Conservation (phyloP, 163 green algal species). For the Volvox carteri region DNA sequence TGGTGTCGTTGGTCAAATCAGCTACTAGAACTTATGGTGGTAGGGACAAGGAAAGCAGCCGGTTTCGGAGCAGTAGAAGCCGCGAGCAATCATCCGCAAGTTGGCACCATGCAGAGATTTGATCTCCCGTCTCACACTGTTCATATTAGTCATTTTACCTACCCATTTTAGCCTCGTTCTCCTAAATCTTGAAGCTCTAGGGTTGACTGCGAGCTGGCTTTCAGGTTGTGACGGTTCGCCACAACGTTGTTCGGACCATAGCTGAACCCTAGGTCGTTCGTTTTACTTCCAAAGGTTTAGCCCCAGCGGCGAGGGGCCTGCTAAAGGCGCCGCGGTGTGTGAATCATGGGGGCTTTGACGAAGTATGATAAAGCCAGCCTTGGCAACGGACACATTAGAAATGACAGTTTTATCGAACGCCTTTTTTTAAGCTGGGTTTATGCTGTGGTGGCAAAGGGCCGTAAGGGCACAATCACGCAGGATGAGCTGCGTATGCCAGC, state of each 20-base stretch:
- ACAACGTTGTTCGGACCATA: neutral
- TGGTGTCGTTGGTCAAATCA: no score
- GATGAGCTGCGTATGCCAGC: conserved; percentile 67
- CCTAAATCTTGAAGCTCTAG: no score
- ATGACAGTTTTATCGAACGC: conserved; percentile 62
- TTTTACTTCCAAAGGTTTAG: no score
- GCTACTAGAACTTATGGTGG: no score
- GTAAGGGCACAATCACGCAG: conserved; percentile 55
- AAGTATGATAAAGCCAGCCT: conserved; percentile 68
- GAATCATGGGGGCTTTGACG: conserved; percentile 43
- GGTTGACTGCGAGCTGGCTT: neutral
- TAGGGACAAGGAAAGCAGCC: neutral
- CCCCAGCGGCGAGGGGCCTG: conserved; percentile 34
- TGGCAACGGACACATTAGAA: conserved; percentile 51
- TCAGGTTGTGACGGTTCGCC: neutral
- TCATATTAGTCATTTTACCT: no score
- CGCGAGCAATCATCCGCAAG: neutral
- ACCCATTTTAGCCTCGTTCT: no score
- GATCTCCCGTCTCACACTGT: no score
- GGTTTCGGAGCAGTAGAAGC: neutral
- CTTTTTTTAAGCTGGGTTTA: conserved; percentile 69
- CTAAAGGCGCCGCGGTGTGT: neutral
- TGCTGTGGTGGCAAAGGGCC: conserved; percentile 53
- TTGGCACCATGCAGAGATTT: no score
- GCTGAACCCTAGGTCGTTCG: no score